These are phyloP conservation scores for Teunomyces pallodes DNA, from an alignment of 805 yeast genomes.

Conservation along the genomic window DNA sequence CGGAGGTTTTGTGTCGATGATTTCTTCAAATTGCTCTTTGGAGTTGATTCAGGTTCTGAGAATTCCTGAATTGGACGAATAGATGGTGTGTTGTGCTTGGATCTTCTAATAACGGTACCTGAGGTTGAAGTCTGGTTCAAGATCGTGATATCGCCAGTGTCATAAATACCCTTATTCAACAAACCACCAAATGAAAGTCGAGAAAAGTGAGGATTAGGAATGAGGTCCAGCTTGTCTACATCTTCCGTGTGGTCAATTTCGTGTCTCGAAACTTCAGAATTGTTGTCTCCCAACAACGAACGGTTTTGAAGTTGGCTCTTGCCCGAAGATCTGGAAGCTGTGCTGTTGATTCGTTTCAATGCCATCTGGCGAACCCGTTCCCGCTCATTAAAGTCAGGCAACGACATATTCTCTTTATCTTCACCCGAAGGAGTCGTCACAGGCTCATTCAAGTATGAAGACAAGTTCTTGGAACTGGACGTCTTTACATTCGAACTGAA, in stretches of 20 bases:
- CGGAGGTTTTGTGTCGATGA: slow-evolving; percentile 20
- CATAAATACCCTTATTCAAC: slow-evolving; percentile 8
- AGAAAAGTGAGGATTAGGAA: slow-evolving; percentile 45
- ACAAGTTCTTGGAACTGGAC: slow-evolving; percentile 34
- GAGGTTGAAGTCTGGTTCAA: slow-evolving; percentile 11
- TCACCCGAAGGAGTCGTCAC: slow-evolving; percentile 4
- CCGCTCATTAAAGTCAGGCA: slow-evolving; percentile 11
- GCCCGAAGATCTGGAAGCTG: slow-evolving; percentile 2
- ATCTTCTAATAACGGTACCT: slow-evolving; percentile 19
- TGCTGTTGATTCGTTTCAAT: background rate
- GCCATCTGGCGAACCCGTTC: background rate
- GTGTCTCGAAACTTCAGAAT: slow-evolving; percentile 12
- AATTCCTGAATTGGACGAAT: background rate
- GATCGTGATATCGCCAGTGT: slow-evolving; percentile 11
- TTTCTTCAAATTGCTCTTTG: slow-evolving; percentile 17
- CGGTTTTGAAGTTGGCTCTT: slow-evolving; percentile 2
- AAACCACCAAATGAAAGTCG: slow-evolving; percentile 41
- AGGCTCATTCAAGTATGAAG: slow-evolving; percentile 12
- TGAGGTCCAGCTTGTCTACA: slow-evolving; percentile 16
- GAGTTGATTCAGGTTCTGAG: background rate
- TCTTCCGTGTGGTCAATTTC: slow-evolving; percentile 8
- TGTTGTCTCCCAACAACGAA: slow-evolving; percentile 22
- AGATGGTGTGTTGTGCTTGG: slow-evolving; percentile 2
- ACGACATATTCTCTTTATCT: slow-evolving; percentile 16
- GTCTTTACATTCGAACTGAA: slow-evolving; percentile 28